Evolutionary conservation across 2,329 filamentous ascomycete genomes (phyloP), one percentile per base, ranked within the genome.

Genomic region (Xylaria sp.): DNA sequence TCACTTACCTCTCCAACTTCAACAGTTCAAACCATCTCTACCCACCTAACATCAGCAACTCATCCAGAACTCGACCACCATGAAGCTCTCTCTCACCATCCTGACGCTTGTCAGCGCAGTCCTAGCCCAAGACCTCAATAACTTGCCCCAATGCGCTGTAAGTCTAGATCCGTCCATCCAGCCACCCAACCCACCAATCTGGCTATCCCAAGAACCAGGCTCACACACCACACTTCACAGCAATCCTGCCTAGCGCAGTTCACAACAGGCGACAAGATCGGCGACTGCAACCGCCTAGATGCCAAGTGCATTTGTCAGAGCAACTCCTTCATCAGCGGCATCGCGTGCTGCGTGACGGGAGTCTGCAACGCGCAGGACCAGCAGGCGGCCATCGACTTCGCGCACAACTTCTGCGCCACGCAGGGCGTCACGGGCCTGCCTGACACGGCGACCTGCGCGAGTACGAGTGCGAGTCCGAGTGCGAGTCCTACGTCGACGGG

Each of bases 101-200:
- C 72, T 84, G 67, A 78, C 82, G 66, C 73, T 84, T 52, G 77
- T 81, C 66, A 78, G 79, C 74, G 74, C 85, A 60, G 78, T 81
- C 63, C 73, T 76, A 62, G 80, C 80, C 46, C 82, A 83, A 69
- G 67, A 66, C 46, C 68, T 79, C 59, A 65, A 68, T 35, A 69
- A 67, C 46, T 77, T 83, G 53, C 85, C 82, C 13, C 60, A 63
- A 8, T 87, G 80, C 67, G 83, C 83, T 64, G 83, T 86, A 77
- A 69, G 82, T 78, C 59, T 57, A 44, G 46, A 19, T 10, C 47
- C 10, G 8, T 49, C 42, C 7, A 42, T 9, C 16, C 23, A 34
- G 19, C 37, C 48, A 34, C 13, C n/a, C 35, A n/a, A 7, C 16
- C 35, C 11, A 5, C 11, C 49, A 49, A 44, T 10, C 11, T 11